Base-by-base conservation (phyloP, 2,329 filamentous ascomycete species). In the Arachnopeziza araneosa region DNA sequence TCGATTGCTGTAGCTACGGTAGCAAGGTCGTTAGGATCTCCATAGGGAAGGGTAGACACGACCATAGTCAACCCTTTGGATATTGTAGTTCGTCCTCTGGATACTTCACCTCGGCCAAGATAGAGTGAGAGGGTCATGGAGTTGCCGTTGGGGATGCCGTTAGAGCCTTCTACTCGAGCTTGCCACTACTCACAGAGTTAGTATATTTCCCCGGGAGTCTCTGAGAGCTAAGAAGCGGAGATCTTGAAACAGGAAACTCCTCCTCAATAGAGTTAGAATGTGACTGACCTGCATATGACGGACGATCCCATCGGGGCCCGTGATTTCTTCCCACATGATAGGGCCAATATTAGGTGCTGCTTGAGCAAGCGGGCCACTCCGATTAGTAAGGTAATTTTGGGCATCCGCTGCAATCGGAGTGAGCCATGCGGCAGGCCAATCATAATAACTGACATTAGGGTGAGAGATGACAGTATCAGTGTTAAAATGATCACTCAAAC, bases 1-100 rank as follows among this genome's bases (percentile, higher is more conserved):
- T 88, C 80, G 68, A 90, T 82, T 24, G 84, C 83, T 54, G 79
- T 76, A 55, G 85, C 82, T n/a, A 88, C 83, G n/a, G 84, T 83
- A 54, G 80, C 79, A 23, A 82, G 78, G 71, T 90, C 87, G 58
- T 79, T 78, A 21, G 79, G 71, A 60, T 84, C 77, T 21, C 68
- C 67, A 26, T 64, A 70, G 2, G 87, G 86, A 1, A 80, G 72
- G 21, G 78, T 79, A 19, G 81, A 82, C 17, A 89, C 83, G 1
- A 79, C 75, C 65, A 87, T 86, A 65, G 75, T 79, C n/a, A 89
- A 76, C 10, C 75, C 78, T 55, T 77, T 75, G 49, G 79, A 83
- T 68, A 89, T 87, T 14, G 82, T 84, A 64, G 86, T 80, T 52
- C 80, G 76, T 54, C 86, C 86, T 49, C 84, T 78, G 14, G 85